Conservation (phyloP, 768 basidiomycete species). For the Piloderma croceum region DNA sequence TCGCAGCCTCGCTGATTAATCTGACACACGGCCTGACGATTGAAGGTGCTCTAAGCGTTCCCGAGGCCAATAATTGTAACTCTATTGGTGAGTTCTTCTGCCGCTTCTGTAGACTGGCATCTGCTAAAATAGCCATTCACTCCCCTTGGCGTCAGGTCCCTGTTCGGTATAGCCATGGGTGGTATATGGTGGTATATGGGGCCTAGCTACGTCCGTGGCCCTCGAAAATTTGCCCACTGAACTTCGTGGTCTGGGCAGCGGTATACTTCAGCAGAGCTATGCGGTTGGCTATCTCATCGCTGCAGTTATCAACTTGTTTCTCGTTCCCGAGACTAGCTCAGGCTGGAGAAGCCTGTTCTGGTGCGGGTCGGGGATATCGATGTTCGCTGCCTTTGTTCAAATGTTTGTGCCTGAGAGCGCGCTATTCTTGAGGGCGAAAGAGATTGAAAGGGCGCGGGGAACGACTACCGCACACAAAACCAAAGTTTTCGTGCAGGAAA, state of each 20-base stretch:
- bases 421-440: slow-evolving; percentile 63
- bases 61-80: too few relatives aligned
- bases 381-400: slow-evolving; percentile 64
- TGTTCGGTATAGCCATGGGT: slow-evolving; percentile 88
- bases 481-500: slow-evolving; percentile 66
- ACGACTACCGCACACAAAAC: slow-evolving; percentile 46
- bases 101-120: too few relatives aligned
- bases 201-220: slow-evolving; percentile 71
- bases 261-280: slow-evolving; percentile 86
- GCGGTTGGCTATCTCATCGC: slow-evolving; percentile 83
- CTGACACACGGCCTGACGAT: too few relatives aligned
- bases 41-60: too few relatives aligned
- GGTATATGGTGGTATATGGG: slow-evolving; percentile 94
- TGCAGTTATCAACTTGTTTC: slow-evolving; percentile 71
- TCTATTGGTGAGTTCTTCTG: too few relatives aligned
- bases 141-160: slow-evolving; percentile 72
- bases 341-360: slow-evolving; percentile 82
- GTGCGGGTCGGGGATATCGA: slow-evolving; percentile 63
- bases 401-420: slow-evolving; percentile 71
- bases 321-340: slow-evolving; percentile 40
- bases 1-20: too few relatives aligned
- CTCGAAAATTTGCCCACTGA: slow-evolving; percentile 88
- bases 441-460: slow-evolving; percentile 40
- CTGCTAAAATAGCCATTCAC: too few relatives aligned
- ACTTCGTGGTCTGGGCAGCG: slow-evolving; percentile 78